These are phyloP conservation scores for Udeniomyces megalosporus DNA, from an alignment of 768 basidiomycete species.

Conservation along the genomic window DNA sequence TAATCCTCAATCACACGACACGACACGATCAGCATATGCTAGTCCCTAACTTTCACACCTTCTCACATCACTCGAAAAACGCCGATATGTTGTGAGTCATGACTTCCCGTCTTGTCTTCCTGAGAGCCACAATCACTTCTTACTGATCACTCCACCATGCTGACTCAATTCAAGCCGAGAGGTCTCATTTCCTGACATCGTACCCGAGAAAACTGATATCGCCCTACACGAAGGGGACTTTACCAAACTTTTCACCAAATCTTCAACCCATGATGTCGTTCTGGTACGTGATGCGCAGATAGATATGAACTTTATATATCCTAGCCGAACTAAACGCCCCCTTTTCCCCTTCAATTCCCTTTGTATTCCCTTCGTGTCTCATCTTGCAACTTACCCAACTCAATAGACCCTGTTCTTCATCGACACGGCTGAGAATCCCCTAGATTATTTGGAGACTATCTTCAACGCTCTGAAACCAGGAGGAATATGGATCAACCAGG, in stretches of 20 bases:
- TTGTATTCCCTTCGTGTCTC: neutral
- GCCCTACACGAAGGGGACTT: conserved; percentile 46
- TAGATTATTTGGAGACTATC: conserved; percentile 41
- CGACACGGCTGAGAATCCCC: conserved; percentile 43
- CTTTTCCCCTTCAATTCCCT: no score
- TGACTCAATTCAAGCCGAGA: neutral
- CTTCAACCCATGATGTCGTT: conserved; percentile 41
- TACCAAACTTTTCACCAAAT: conserved; percentile 23
- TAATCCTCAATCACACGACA: conserved; percentile 39
- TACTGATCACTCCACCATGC: neutral
- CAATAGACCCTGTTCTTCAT: conserved; percentile 45
- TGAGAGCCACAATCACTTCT: neutral
- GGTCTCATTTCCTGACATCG: conserved; percentile 44
- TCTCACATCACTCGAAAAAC: conserved; percentile 47
- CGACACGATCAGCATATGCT: conserved; percentile 40
- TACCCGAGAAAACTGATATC: conserved; percentile 38
- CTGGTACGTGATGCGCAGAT: conserved; percentile 29
- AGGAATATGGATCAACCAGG: conserved; percentile 49
- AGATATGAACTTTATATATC: no score
- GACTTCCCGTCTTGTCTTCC: neutral
- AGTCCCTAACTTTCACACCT: conserved; percentile 51
- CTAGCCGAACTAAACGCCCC: no score
- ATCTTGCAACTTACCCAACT: no score
- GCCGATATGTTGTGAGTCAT: conserved; percentile 37
- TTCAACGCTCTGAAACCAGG: conserved; percentile 43